Evolutionary conservation across 108 stramenopile genomes (phyloP).

Genomic region (Aurantiochytrium sp.): DNA sequence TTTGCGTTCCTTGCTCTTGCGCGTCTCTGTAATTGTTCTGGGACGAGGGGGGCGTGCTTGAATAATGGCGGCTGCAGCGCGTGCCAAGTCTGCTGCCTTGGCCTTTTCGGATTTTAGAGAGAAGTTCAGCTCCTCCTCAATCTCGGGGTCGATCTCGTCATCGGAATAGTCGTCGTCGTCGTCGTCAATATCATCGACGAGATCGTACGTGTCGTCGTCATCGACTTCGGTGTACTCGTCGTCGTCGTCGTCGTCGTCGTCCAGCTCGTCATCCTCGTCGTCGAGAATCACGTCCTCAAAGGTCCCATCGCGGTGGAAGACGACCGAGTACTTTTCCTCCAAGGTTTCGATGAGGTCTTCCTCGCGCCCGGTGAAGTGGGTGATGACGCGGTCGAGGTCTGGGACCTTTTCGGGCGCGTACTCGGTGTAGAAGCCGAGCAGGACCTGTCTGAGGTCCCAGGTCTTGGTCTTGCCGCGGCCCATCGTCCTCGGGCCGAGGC

Average conservation of each 20-base stretch:
- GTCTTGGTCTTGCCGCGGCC: background rate
- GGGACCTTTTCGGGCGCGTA: background rate
- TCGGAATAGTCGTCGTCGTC: background rate
- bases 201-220: background rate
- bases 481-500: no score
- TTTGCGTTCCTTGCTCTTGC: background rate
- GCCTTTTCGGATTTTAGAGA: background rate
- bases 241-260: background rate
- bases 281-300: background rate
- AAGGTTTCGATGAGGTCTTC: background rate
- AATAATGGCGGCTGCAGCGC: background rate
- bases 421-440: background rate
- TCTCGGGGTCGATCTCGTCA: background rate
- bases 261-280: background rate
- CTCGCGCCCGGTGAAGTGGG: background rate
- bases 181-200: background rate
- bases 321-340: slow-evolving; percentile 1
- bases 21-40: background rate
- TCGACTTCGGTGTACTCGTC: background rate
- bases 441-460: background rate
- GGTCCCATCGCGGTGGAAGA: background rate
- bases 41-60: background rate
- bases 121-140: background rate
- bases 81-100: background rate
- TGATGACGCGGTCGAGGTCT: background rate